Base-by-base conservation (phyloP, 805 yeast genomes). In the Candida broadrunensis region DNA sequence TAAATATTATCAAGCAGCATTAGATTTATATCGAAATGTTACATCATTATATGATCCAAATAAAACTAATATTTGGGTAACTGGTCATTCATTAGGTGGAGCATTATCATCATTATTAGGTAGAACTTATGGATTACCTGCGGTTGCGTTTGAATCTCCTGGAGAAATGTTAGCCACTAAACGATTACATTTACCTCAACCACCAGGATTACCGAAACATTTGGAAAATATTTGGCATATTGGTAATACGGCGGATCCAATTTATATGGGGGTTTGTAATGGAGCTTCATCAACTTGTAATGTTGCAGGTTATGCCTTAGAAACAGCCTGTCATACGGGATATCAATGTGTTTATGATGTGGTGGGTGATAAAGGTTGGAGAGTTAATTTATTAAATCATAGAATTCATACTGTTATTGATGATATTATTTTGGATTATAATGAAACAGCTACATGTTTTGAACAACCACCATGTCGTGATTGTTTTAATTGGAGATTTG, bases 201-300 rank as follows among this genome's bases (percentile, higher is more conserved):
- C 98, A 2, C 99, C 99, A 1, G 96, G 96, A 1, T 58, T 87
- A 12, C 90, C 96, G 0, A 63, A 69, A 6, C 77, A 82, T 52
- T 67, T 79, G 63, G 97, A 90, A 53, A 83, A 87, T 48, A 77
- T 93, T 8, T 93, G 95, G 95, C 97, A 93, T 58, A 68, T 93
- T 56, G 99, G 99, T 2, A 91, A 93, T 59, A 93, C 93, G 2
- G 98, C 97, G 0, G 99, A 93, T 59, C 99, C 99, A 1, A 87
- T 93, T 2, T 93, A 74, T 55, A 85, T 90, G 91, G 99, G 99
- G 0, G 90, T 88, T 7, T 93, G 99, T 60, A 89, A 86, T 55
- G 99, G 99, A 8, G 95, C 93, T 1, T 80, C 91, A 3, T 83
- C 95, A 0, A 64, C 90, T 1, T 93, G 99, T 61, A 82, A 91